Conservation (phyloP, 2,329 filamentous ascomycete genomes). For the Macrophomina tecta region DNA sequence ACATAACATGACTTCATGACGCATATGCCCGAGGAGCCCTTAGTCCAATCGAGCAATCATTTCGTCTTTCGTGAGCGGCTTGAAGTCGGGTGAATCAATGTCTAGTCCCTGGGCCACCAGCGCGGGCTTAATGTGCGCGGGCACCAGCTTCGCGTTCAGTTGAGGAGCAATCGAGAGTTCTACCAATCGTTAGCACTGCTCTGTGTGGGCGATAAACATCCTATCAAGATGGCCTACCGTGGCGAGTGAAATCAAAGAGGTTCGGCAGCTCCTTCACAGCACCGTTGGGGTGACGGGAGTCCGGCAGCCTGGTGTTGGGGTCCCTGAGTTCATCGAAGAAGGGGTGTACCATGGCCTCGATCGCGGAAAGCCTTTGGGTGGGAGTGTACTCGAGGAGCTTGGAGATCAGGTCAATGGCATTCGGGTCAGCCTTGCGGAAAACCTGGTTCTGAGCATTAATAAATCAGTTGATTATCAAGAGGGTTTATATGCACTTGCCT, state of each 20-base stretch:
- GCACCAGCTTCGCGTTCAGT: slow-evolving; percentile 87
- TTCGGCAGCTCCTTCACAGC: slow-evolving; percentile 80
- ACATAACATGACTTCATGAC: slow-evolving; percentile 48
- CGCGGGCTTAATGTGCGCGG: slow-evolving; percentile 76
- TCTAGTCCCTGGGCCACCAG: slow-evolving; percentile 82
- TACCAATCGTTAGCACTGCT: slow-evolving; percentile 47
- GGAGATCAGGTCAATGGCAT: slow-evolving; percentile 94
- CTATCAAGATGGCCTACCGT: slow-evolving; percentile 68
- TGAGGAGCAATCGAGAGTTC: slow-evolving; percentile 95
- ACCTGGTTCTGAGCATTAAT: slow-evolving; percentile 60
- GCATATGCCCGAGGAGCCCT: slow-evolving; percentile 38
- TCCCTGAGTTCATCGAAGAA: slow-evolving; percentile 98
- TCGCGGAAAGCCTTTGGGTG: slow-evolving; percentile 88
- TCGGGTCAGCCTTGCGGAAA: slow-evolving; percentile 92
- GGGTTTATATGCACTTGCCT: slow-evolving; percentile 58
- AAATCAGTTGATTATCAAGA: neutral
- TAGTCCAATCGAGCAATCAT: slow-evolving; percentile 98
- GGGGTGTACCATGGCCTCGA: slow-evolving; percentile 97
- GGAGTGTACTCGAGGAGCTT: slow-evolving; percentile 95
- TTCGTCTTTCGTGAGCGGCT: slow-evolving; percentile 87
- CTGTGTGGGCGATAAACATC: neutral
- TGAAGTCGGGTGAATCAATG: slow-evolving; percentile 81
- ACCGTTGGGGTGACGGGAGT: slow-evolving; percentile 87
- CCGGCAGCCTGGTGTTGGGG: slow-evolving; percentile 86
- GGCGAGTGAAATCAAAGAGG: slow-evolving; percentile 91